phyloP scores from a whole-genome alignment of 495 filamentous ascomycete species.

The Cercophora scortea region DNA sequence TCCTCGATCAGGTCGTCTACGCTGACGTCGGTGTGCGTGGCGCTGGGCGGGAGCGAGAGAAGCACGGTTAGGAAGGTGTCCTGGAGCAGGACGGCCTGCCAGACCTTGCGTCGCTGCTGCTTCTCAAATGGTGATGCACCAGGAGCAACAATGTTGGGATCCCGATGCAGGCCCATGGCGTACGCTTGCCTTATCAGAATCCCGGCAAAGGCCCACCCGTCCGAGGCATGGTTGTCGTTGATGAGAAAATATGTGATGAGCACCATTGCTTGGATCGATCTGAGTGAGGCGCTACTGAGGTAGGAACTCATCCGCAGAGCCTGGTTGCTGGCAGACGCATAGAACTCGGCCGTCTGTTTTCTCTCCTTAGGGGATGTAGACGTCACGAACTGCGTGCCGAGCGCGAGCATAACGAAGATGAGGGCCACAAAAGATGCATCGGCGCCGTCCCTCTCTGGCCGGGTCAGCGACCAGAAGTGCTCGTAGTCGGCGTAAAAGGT shows the following conservation, averaged over 20 bases:
- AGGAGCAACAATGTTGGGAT: slow-evolving; percentile 59
- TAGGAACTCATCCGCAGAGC: slow-evolving; percentile 60
- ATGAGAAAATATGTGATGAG: slow-evolving; percentile 68
- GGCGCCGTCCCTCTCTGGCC: slow-evolving; percentile 38
- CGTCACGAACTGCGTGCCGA: slow-evolving; percentile 65
- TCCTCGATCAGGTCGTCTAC: slow-evolving; percentile 56
- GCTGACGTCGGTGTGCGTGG: slow-evolving; percentile 64
- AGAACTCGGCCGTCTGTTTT: slow-evolving; percentile 67
- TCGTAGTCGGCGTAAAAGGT: slow-evolving; percentile 65
- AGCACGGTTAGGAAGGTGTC: slow-evolving; percentile 74
- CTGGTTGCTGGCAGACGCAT: slow-evolving; percentile 65
- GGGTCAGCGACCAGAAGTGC: slow-evolving; percentile 54
- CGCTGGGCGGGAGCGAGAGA: slow-evolving; percentile 58
- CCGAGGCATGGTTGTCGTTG: slow-evolving; percentile 69
- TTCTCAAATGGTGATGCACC: slow-evolving; percentile 54
- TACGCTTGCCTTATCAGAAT: slow-evolving; percentile 64
- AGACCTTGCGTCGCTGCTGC: slow-evolving; percentile 61
- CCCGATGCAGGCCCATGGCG: slow-evolving; percentile 66
- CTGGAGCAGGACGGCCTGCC: slow-evolving; percentile 68
- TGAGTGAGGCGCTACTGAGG: slow-evolving; percentile 55
- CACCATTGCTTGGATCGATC: slow-evolving; percentile 67
- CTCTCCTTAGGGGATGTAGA: slow-evolving; percentile 46
- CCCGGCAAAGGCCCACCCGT: slow-evolving; percentile 68
- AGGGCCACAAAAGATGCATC: slow-evolving; percentile 58
- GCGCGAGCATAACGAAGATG: slow-evolving; percentile 60